These are phyloP conservation scores for Olyra latifolia DNA, from an alignment of 176 grass and related monocot species.

Conservation along the genomic window DNA sequence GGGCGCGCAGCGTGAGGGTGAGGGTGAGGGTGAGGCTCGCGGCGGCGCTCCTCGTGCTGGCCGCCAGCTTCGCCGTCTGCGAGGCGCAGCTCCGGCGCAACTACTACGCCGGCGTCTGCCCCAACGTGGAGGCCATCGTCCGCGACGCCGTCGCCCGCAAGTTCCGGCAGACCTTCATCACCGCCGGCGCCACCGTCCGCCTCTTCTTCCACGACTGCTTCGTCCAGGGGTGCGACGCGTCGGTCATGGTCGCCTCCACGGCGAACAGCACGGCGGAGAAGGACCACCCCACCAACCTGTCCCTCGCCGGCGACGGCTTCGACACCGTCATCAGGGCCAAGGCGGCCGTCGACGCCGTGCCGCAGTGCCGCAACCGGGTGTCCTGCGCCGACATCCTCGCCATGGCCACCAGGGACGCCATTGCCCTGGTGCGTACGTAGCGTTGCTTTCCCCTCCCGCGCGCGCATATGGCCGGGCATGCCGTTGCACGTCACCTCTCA, in stretches of 20 bases:
- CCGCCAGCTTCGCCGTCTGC: not conserved
- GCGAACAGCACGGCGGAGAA: conserved; percentile 54
- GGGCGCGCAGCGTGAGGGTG: not conserved
- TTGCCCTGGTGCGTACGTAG: conserved; percentile 45
- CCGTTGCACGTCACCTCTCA: too few relatives aligned
- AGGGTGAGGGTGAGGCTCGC: not conserved
- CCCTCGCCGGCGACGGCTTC: conserved; percentile 60
- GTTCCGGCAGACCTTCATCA: conserved; percentile 32
- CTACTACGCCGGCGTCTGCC: conserved; percentile 54
- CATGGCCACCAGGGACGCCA: conserved; percentile 61
- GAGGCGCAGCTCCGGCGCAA: conserved; percentile 28
- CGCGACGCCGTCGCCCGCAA: conserved; percentile 35
- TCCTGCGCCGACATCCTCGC: conserved; percentile 71
- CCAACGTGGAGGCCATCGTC: conserved; percentile 55
- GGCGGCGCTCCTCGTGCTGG: not conserved
- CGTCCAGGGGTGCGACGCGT: conserved; percentile 65
- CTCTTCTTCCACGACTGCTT: conserved; percentile 80
- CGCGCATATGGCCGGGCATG: too few relatives aligned
- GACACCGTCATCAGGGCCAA: conserved; percentile 53
- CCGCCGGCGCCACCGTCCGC: conserved; percentile 47
- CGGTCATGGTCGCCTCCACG: conserved; percentile 52
- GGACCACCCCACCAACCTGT: conserved; percentile 49
- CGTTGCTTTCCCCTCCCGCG: too few relatives aligned
- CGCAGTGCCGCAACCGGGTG: conserved; percentile 52
- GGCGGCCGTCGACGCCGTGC: conserved; percentile 62